phyloP scores from a whole-genome alignment of 2,329 filamentous ascomycete species.

The Geosmithia morbida region DNA sequence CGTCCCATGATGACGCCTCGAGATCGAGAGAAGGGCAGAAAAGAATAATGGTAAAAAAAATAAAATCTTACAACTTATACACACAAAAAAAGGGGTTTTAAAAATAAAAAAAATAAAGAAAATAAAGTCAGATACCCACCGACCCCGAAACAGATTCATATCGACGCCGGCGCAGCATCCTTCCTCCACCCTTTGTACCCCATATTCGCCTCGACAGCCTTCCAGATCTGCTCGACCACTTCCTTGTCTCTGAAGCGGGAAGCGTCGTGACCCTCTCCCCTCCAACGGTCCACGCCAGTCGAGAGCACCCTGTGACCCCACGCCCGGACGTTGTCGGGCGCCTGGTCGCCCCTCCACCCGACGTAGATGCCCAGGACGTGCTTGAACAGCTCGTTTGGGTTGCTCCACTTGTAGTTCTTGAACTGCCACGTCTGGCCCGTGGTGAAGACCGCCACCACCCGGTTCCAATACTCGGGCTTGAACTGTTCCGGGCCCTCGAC shows the following conservation, averaged over 20 bases:
- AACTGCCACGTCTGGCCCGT: conserved; percentile 98
- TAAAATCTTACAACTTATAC: neutral
- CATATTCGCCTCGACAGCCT: conserved; percentile 79
- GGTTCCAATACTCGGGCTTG: conserved; percentile 95
- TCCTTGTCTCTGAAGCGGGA: conserved; percentile 77
- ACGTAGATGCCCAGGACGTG: conserved; percentile 81
- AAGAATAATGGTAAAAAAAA: no score
- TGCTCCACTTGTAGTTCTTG: conserved; percentile 93
- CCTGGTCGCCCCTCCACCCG: conserved; percentile 75
- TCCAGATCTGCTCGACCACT: conserved; percentile 88
- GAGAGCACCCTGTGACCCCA: conserved; percentile 79
- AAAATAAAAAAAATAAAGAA: no score
- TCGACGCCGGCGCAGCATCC: conserved; percentile 47
- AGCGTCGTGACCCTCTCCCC: conserved; percentile 35
- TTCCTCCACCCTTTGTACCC: conserved; percentile 67
- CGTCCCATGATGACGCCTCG: no score
- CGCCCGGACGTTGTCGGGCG: conserved; percentile 62
- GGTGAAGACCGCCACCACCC: conserved; percentile 91
- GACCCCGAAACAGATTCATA: no score
- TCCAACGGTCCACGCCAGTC: conserved; percentile 76
- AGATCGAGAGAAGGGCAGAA: no score
- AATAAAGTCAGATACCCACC: no score
- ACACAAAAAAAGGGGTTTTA: neutral
- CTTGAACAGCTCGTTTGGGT: conserved; percentile 75
- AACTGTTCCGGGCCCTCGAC: conserved; percentile 90